Base-by-base conservation (phyloP, 2,329 filamentous ascomycete genomes). In the Fusarium sororula region DNA sequence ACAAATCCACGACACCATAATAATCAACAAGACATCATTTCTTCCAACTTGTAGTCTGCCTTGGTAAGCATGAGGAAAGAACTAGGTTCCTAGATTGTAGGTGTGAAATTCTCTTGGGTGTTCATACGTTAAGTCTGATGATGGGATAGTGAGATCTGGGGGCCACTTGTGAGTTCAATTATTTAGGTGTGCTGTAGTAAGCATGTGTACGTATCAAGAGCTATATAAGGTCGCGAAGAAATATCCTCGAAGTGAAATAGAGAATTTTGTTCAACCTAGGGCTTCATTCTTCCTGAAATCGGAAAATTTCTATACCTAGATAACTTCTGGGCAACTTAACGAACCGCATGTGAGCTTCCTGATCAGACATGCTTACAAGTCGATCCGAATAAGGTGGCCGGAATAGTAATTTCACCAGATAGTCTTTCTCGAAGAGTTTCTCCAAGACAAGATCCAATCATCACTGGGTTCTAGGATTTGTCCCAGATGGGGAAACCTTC, bases 401-500 rank as follows among this genome's bases (percentile, higher is more conserved):
- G 24, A 24, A 13, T 37, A 38, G 20, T n/a, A 6, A n/a, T 37
- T 22, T 30, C 11, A 28, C 20, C 22, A n/a, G 12, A 50, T 15
- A 13, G 2, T 18, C 12, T n/a, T 14, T 37, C 12, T 58, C 6
- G 9, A 37, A 35, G n/a, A 37, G 8, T 15, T 11, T 37, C 7
- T 26, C 5, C 18, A 13, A n/a, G 30, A 7, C 37, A 55, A 37
- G 48, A 44, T 35, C n/a, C 48, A 57, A 35, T 56, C 38, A 44
- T n/a, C 47, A n/a, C n/a, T 10, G 20, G n/a, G 14, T 20, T 26
- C 17, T 32, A 41, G 35, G 18, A 22, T 56, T 11, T 35, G 18
- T 15, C 18, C 20, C 24, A 35, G 28, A 30, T 30, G 15, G 22
- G 58, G 51, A 65, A 67, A 67, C 61, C 48, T 65, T 65, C 60